Evolutionary conservation across 192 early-diverging fungal genomes (phyloP), one percentile per base, ranked within the genome.

Genomic region (Coemansia sp.): DNA sequence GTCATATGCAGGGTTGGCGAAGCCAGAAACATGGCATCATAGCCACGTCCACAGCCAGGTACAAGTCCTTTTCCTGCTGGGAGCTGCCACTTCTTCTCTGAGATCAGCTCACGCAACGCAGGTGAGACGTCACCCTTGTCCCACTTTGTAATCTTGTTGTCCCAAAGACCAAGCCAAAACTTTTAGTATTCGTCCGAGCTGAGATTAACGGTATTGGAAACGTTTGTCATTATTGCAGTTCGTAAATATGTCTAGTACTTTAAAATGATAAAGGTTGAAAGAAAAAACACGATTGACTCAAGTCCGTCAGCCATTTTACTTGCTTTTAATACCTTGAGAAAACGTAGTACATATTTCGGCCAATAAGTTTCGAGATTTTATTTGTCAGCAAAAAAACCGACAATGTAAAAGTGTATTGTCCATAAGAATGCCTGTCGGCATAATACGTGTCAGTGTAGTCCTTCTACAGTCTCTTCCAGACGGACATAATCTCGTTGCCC

Each of bases 1-100:
- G 80, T 73, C 47, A 86, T 84, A 60, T 81, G 80, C 22, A 83
- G 78, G 21, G 72, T 55, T 21, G 81, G 70, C 38, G 61, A 56
- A 8, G 87, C 85, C 14, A 93, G 71, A 55, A 78, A 87, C 70
- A 88, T 73, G 25, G 90, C 89, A 61, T 95, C 93, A 61, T 89
- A 87, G 17, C 90, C 87, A 17, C 63, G 53, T 12, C 77, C 77
- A 43, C 77, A 80, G 21, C 77, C 77, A 4, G 77, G 77, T 13
- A 80, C 77, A 1, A 80, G 62, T 47, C 63, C 77, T 14, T 30
- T 51, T 12, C 77, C 71, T 34, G 21, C 46, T 11, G 77, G 77
- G 11, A 80, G 65, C 57, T 57, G 49, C 70, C 69, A 80, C n/a
- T 63, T 37, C 39, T 70, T 73, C 25, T 80, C 69, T n/a, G 58